Evolutionary conservation across 441 rosid species (phyloP), one percentile per base, ranked within the genome.

Genomic region (Arabidopsis lyrata): DNA sequence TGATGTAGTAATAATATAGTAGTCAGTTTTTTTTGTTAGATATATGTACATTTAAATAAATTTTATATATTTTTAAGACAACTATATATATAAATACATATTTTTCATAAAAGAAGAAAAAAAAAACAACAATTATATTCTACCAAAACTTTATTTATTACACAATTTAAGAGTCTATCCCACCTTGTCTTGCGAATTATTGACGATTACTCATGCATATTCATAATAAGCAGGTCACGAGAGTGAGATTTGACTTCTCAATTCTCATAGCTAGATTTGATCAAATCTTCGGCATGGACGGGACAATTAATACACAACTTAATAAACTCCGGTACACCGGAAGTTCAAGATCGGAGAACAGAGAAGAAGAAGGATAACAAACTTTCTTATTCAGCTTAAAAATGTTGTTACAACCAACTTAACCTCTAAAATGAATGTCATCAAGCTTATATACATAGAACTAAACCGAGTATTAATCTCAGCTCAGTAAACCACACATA

Each of bases 241-340:
- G 62, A 49, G 66, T 48, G 49, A 64, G 50, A 57, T 70, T 49
- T 70, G 70, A 76, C 71, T 70, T 64, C 71, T 32, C 49, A 32
- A 22, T 67, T 42, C 39, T 42, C 8, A 57, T 56, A 63, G 55
- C 59, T 68, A 68, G 76, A 71, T 64, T 70, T 65, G 50, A 70
- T 70, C 39, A 63, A 29, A 70, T 57, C 62, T 63, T 47, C 22
- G 12, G 53, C 34, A 44, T 44, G 55, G 42, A 64, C 49, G n/a
- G 48, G 20, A 22, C 71, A 63, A 56, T 47, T 48, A 70, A 76
- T 63, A 76, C 80, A 55, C 63, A 63, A n/a, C n/a, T n/a, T n/a
- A n/a, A n/a, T n/a, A n/a, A n/a, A n/a, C n/a, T n/a, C n/a, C n/a
- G n/a, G n/a, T n/a, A n/a, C n/a, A n/a, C n/a, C n/a, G n/a, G n/a